phyloP scores from a whole-genome alignment of 1,139 yeast genomes.

The Pichia sp. region DNA sequence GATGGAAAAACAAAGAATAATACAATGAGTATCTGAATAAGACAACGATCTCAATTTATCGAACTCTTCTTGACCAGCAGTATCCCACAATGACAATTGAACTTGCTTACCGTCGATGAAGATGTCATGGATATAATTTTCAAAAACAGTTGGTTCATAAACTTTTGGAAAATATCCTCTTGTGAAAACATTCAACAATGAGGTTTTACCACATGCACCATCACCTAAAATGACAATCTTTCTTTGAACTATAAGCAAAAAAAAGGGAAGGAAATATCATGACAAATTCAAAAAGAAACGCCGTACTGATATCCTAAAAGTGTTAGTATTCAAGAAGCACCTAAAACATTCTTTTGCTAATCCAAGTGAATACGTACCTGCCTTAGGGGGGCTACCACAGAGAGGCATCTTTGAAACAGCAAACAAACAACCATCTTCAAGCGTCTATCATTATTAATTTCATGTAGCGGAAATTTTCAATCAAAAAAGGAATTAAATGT shows the following conservation, averaged over 20 bases:
- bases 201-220: slow-evolving; percentile 94
- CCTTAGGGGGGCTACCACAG: not conserved
- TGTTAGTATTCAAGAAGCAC: too few relatives aligned
- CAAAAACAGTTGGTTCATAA: slow-evolving; percentile 96
- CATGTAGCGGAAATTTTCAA: too few relatives aligned
- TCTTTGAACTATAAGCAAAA: slow-evolving; percentile 51
- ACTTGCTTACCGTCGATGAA: slow-evolving; percentile 92
- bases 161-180: slow-evolving; percentile 98
- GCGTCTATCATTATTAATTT: too few relatives aligned
- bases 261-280: too few relatives aligned
- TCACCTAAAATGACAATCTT: slow-evolving; percentile 95
- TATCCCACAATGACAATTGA: slow-evolving; percentile 93
- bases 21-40: slow-evolving; percentile 92
- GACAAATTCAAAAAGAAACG: too few relatives aligned
- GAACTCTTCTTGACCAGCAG: slow-evolving; percentile 98
- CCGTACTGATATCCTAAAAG: too few relatives aligned
- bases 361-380: slow-evolving; percentile 25
- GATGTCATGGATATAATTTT: slow-evolving; percentile 94
- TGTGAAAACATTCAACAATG: slow-evolving; percentile 90
- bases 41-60: slow-evolving; percentile 85
- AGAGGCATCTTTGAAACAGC: not conserved
- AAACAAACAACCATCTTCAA: too few relatives aligned
- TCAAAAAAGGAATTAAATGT: too few relatives aligned
- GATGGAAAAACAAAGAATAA: slow-evolving; percentile 91
- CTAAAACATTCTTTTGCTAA: too few relatives aligned